Percentiles rank a stretch among this genome's conserved stretches.
These are phyloP conservation scores for Cladophialophora bantiana DNA, from an alignment of 2,329 filamentous ascomycete species.

Conservation along the genomic window DNA sequence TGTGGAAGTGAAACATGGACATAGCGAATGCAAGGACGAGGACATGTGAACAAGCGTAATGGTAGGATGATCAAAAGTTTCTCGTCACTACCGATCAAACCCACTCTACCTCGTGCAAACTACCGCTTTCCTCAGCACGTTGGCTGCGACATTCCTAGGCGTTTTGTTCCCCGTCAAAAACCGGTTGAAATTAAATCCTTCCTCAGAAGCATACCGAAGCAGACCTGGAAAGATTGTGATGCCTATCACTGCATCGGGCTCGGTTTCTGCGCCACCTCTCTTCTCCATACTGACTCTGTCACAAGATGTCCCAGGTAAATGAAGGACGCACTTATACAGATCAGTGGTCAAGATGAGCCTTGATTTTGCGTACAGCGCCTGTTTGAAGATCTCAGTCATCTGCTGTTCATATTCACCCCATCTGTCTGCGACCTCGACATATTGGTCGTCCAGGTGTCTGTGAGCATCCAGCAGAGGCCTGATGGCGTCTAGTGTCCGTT, in stretches of 20 bases:
- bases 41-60: too few species aligned
- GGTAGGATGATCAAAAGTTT: too few species aligned
- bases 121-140: too few species aligned
- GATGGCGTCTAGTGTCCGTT: too few species aligned
- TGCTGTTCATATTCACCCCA: slow-evolving; percentile 9
- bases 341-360: slow-evolving; percentile 20
- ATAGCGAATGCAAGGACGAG: too few species aligned
- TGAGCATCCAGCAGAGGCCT: too few species aligned
- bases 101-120: too few species aligned
- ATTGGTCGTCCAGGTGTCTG: neutral
- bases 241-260: neutral
- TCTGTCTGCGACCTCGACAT: neutral
- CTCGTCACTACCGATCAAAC: too few species aligned
- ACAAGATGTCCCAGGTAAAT: slow-evolving; percentile 1
- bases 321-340: slow-evolving; percentile 13
- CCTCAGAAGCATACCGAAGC: neutral
- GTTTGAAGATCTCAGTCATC: slow-evolving; percentile 16
- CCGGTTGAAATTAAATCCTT: slow-evolving; percentile 14
- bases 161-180: slow-evolving; percentile 1
- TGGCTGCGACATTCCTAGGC: too few species aligned
- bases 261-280: neutral
- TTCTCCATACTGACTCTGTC: neutral
- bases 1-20: too few species aligned
- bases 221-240: slow-evolving; percentile 12
- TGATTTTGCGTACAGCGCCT: slow-evolving; percentile 9